These are phyloP conservation scores for Teratosphaeria epicoccoides DNA, from an alignment of 2,329 filamentous ascomycete species.

Conservation along the genomic window DNA sequence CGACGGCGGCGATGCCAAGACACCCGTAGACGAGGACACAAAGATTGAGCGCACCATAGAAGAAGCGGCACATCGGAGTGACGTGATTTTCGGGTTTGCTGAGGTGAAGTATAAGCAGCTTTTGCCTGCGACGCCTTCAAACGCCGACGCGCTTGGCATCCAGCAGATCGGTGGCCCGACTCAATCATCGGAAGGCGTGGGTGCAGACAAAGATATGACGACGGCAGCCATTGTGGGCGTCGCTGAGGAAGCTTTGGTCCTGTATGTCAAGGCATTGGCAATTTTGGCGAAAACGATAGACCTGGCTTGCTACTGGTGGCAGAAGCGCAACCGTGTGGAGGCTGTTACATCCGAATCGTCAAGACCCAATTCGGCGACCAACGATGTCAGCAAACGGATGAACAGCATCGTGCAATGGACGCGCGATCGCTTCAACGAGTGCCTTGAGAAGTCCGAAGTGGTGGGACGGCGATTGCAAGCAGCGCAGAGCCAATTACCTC, in stretches of 20 bases:
- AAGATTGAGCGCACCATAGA: slow-evolving; percentile 73
- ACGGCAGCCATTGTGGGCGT: slow-evolving; percentile 74
- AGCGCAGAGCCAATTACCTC: slow-evolving; percentile 71
- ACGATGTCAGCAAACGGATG: slow-evolving; percentile 47
- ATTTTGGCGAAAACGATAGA: slow-evolving; percentile 92
- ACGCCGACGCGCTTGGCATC: slow-evolving; percentile 56
- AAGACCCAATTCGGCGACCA: slow-evolving; percentile 9
- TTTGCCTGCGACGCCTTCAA: slow-evolving; percentile 75
- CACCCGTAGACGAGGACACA: slow-evolving; percentile 65
- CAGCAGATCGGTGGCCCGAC: slow-evolving; percentile 46
- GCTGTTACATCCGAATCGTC: slow-evolving; percentile 31
- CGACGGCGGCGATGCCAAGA: slow-evolving; percentile 48
- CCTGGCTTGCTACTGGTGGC: slow-evolving; percentile 86
- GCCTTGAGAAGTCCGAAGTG: slow-evolving; percentile 88
- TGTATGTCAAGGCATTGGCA: slow-evolving; percentile 90
- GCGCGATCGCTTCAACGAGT: slow-evolving; percentile 87
- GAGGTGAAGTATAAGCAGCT: slow-evolving; percentile 98
- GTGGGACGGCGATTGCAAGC: slow-evolving; percentile 82
- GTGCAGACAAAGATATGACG: slow-evolving; percentile 71
- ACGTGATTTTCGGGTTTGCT: slow-evolving; percentile 94
- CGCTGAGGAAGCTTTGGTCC: slow-evolving; percentile 85
- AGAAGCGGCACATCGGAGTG: slow-evolving; percentile 82
- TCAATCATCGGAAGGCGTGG: slow-evolving; percentile 41
- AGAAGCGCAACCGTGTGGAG: slow-evolving; percentile 42
- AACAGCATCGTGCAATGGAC: slow-evolving; percentile 96